Base-by-base conservation (phyloP, 2,329 filamentous ascomycete species). In the Teratosphaeria destructans region DNA sequence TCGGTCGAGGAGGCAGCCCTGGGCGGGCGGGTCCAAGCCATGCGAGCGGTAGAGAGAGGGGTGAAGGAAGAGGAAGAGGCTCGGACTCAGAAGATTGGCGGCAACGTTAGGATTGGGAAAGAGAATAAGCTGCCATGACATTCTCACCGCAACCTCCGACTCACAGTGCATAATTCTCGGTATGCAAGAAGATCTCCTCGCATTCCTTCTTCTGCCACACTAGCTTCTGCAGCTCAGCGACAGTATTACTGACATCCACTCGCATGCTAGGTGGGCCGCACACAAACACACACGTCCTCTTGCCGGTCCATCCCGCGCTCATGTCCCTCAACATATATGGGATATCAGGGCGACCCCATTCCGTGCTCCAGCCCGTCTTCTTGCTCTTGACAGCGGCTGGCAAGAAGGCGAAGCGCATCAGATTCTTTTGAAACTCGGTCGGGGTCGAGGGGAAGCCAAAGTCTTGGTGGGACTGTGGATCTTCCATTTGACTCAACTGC, bases 151-250 rank as follows among this genome's bases (percentile, higher is more conserved):
- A 34, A 19, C n/a, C 14, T n/a, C 23, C 16, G 43, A 11, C 12
- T 80, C 74, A 96, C 63, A 96, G 79, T 57, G 91, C 89, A 77
- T 96, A 96, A 73, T 96, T 96, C 79, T 97, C 93, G 3, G 92
- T 89, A 77, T 96, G 93, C 72, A 96, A 75, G 73, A 92, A 96
- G 58, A 97, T 88, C 81, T 96, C 93, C 71, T 96, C 92, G 54
- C 88, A 82, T 67, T 82, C 81, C 37, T 86, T 83, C 66, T 90
- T 86, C 5, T 82, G 85, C 87, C 90, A 91, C 56, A 97, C 91
- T 73, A 87, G 84, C 29, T 83, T 83, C 79, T 97, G 93, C 68
- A 96, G 76, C 60, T 82, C 78, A 2, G 93, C 93, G 27, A 96
- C 90, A 0, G 89, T 88, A 65, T 85, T 89, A n/a, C 89, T 86